Evolutionary conservation across 2,329 filamentous ascomycete genomes (phyloP).

Genomic region (Exophiala calicioides): DNA sequence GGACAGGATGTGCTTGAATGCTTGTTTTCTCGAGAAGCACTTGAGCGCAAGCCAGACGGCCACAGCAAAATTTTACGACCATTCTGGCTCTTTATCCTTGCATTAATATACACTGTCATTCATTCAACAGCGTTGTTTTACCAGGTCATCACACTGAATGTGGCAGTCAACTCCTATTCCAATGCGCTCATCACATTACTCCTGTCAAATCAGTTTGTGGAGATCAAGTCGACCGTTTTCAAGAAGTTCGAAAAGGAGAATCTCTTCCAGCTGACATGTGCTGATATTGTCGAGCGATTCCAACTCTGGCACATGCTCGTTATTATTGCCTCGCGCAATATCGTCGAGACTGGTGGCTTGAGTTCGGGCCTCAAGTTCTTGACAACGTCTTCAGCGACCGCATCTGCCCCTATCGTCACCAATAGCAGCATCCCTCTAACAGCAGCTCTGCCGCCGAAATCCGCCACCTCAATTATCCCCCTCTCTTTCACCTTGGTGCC

Average conservation of each 20-base stretch:
- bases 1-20: slow-evolving; percentile 97
- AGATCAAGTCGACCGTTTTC: slow-evolving; percentile 98
- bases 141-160: slow-evolving; percentile 95
- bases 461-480: slow-evolving; percentile 72
- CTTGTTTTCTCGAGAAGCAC: slow-evolving; percentile 86
- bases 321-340: slow-evolving; percentile 93
- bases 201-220: slow-evolving; percentile 96
- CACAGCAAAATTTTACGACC: slow-evolving; percentile 88
- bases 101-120: slow-evolving; percentile 81
- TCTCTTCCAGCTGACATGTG: slow-evolving; percentile 91
- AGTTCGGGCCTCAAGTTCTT: slow-evolving; percentile 52
- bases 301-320: slow-evolving; percentile 96
- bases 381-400: slow-evolving; percentile 37
- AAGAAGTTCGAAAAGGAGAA: slow-evolving; percentile 99
- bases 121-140: slow-evolving; percentile 91
- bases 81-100: slow-evolving; percentile 85
- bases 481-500: slow-evolving; percentile 90
- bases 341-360: slow-evolving; percentile 89
- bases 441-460: slow-evolving; percentile 52
- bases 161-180: slow-evolving; percentile 97
- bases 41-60: slow-evolving; percentile 83
- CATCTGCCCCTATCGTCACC: slow-evolving; percentile 43
- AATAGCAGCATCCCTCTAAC: slow-evolving; percentile 57
- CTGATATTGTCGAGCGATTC: slow-evolving; percentile 93
- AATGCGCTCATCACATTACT: slow-evolving; percentile 90